Percentiles rank a stretch among this genome's conserved stretches.
phyloP scores from a whole-genome alignment of 495 filamentous ascomycete species.

The Xylaria venustula region DNA sequence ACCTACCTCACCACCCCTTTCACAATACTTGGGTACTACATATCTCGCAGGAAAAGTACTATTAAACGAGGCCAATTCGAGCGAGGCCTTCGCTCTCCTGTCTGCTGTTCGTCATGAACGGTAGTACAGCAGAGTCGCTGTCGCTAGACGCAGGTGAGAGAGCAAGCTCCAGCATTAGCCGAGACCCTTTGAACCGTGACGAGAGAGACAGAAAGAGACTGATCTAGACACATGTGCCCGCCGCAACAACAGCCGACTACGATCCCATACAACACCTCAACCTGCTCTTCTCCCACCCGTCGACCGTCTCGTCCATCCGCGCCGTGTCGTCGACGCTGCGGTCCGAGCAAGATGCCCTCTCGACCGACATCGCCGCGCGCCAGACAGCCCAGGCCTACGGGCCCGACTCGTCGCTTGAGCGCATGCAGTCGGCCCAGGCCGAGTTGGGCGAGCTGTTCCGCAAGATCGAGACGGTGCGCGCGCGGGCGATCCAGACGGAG shows the following conservation, averaged over 20 bases:
- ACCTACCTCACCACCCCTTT: too few relatives aligned
- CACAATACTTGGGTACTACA: too few relatives aligned
- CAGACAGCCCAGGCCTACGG: conserved; percentile 80
- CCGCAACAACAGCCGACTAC: conserved; percentile 70
- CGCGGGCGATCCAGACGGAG: conserved; percentile 87
- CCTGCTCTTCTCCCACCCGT: conserved; percentile 87
- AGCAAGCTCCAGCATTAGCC: conserved; percentile 9
- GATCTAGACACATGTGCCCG: conserved; percentile 9
- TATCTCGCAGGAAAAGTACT: too few relatives aligned
- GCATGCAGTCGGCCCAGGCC: conserved; percentile 85
- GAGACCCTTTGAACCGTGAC: background rate
- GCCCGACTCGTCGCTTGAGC: conserved; percentile 81
- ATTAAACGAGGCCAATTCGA: too few relatives aligned
- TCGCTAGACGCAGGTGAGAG: conserved; percentile 53
- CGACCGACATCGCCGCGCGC: conserved; percentile 71
- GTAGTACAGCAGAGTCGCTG: conserved; percentile 33
- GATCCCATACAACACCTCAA: conserved; percentile 93
- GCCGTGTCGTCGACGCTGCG: conserved; percentile 69
- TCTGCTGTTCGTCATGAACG: conserved; percentile 41
- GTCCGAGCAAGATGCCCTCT: conserved; percentile 80
- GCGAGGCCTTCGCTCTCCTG: conserved; percentile 14
- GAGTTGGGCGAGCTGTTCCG: conserved; percentile 88
- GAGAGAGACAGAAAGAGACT: conserved; percentile 5
- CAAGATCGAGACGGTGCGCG: conserved; percentile 93
- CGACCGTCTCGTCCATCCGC: conserved; percentile 75